These are phyloP conservation scores for Symbiodinium pilosum DNA, from an alignment of 73 alveolate species.

Conservation along the genomic window DNA sequence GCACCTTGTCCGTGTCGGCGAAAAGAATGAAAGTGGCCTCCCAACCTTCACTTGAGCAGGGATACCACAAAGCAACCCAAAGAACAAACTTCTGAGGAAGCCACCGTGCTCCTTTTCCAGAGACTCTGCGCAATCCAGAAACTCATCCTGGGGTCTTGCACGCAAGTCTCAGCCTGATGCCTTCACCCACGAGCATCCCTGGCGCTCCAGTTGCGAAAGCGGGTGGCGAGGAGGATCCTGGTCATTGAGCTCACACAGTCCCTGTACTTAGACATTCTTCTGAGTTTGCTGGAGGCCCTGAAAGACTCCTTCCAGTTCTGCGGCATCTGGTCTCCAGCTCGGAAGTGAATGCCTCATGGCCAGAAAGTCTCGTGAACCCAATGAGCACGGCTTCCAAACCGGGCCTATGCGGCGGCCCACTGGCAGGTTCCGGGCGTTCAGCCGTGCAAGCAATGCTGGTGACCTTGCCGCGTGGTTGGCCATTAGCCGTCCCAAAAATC, in stretches of 20 bases:
- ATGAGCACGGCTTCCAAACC: not conserved
- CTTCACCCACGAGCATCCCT: not conserved
- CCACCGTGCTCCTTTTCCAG: slow-evolving; percentile 30
- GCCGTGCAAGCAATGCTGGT: slow-evolving; percentile 20
- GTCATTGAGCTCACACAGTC: not conserved
- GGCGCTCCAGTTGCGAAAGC: slow-evolving; percentile 63
- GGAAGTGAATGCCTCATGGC: slow-evolving; percentile 43
- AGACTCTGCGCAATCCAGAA: slow-evolving; percentile 41
- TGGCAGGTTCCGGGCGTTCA: slow-evolving; percentile 47
- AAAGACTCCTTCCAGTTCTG: slow-evolving; percentile 64
- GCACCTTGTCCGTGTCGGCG: slow-evolving; percentile 77
- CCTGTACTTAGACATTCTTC: too few relatives aligned
- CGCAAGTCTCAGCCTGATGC: not conserved
- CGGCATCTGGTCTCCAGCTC: slow-evolving; percentile 91
- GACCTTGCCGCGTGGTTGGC: slow-evolving; percentile 34
- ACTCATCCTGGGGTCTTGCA: slow-evolving; percentile 26
- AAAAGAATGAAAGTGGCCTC: slow-evolving; percentile 69
- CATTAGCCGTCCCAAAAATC: too few relatives aligned
- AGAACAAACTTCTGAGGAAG: not conserved
- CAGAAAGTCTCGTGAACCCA: not conserved
- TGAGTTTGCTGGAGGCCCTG: not conserved
- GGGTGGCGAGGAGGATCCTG: slow-evolving; percentile 87
- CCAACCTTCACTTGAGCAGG: too few relatives aligned
- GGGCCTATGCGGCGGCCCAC: slow-evolving; percentile 42
- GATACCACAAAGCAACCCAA: not conserved